A percentile compares a stretch with the other conserved stretches of the same genome.
Evolutionary conservation across 2,329 filamentous ascomycete genomes (phyloP).

Genomic region (Dactylella cylindrospora): DNA sequence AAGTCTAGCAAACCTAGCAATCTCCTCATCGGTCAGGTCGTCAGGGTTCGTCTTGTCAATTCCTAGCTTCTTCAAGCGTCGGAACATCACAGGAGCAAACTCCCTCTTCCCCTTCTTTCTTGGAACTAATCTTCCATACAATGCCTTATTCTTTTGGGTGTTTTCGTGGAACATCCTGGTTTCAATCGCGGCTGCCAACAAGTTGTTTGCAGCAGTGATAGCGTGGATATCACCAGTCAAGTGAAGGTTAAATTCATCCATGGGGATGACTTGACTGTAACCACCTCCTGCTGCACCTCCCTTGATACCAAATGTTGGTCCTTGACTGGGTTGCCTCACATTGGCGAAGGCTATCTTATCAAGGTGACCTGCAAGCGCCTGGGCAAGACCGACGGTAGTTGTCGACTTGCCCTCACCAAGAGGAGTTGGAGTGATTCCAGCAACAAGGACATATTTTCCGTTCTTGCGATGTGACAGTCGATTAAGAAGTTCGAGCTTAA

Average conservation of each 20-base stretch:
- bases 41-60: slow-evolving; percentile 94
- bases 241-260: slow-evolving; percentile 99
- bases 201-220: slow-evolving; percentile 94
- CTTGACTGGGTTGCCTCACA: slow-evolving; percentile 93
- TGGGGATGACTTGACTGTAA: slow-evolving; percentile 98
- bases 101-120: slow-evolving; percentile 83
- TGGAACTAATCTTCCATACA: slow-evolving; percentile 86
- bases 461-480: slow-evolving; percentile 83
- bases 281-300: slow-evolving; percentile 94
- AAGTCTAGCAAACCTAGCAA: slow-evolving; percentile 81
- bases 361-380: slow-evolving; percentile 86
- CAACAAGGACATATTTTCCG: slow-evolving; percentile 88
- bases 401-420: slow-evolving; percentile 98
- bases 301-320: slow-evolving; percentile 98
- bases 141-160: slow-evolving; percentile 83
- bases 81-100: slow-evolving; percentile 89
- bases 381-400: slow-evolving; percentile 91
- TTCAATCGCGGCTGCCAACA: slow-evolving; percentile 88
- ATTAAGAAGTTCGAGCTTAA: slow-evolving; percentile 78
- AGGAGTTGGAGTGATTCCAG: slow-evolving; percentile 93
- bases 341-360: slow-evolving; percentile 91
- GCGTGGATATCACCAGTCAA: slow-evolving; percentile 97
- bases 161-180: slow-evolving; percentile 98
- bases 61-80: slow-evolving; percentile 88
- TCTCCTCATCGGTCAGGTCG: slow-evolving; percentile 86